Conservation (phyloP, 164 flowering plant genomes). For the Annona cherimola region DNA sequence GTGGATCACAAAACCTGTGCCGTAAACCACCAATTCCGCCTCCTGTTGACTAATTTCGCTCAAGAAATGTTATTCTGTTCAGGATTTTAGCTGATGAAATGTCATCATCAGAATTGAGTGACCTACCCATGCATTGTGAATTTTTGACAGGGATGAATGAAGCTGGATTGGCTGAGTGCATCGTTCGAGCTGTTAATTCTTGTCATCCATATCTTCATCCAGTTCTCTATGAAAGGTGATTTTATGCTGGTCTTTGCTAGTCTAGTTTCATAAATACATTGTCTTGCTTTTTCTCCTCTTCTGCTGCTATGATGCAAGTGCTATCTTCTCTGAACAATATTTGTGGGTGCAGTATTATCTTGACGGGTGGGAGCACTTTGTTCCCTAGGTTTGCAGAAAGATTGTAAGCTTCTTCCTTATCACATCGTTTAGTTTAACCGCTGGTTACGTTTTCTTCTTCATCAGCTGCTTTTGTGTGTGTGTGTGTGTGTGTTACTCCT, state of each 20-base stretch:
- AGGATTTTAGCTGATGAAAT: neutral
- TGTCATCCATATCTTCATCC: slow-evolving; percentile 96
- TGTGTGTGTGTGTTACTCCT: neutral
- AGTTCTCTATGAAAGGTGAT: slow-evolving; percentile 80
- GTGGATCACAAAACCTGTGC: neutral
- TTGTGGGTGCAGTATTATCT: slow-evolving; percentile 61
- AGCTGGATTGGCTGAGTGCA: slow-evolving; percentile 98
- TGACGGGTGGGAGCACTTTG: slow-evolving; percentile 91
- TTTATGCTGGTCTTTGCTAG: neutral
- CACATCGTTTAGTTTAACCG: neutral
- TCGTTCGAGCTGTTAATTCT: slow-evolving; percentile 78
- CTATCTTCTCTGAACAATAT: neutral
- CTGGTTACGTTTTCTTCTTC: neutral
- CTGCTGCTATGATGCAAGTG: neutral
- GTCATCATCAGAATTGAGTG: neutral
- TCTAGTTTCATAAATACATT: neutral
- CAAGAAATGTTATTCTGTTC: neutral
- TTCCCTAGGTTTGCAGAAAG: slow-evolving; percentile 87
- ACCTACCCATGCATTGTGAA: neutral
- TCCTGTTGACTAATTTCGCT: neutral
- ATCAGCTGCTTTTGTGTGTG: too few relatives aligned
- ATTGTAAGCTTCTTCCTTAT: slow-evolving; percentile 52
- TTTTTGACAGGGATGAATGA: slow-evolving; percentile 78
- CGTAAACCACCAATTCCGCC: neutral
- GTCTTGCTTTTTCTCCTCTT: neutral